These are phyloP conservation scores for Darksidea phi DNA, from an alignment of 495 filamentous ascomycete genomes.

Conservation along the genomic window DNA sequence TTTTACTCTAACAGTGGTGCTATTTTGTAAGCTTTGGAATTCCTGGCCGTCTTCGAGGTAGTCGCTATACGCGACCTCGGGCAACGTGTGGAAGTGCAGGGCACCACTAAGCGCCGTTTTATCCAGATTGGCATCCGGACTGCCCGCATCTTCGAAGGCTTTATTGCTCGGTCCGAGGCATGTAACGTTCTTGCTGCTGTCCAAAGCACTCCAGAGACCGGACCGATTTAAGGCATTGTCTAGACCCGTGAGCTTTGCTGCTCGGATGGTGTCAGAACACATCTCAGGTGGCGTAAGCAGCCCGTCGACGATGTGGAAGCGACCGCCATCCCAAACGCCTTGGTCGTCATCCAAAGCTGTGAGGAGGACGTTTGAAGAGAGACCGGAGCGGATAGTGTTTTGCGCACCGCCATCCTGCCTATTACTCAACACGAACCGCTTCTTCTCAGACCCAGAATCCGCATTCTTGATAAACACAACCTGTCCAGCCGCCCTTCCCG, in stretches of 20 bases:
- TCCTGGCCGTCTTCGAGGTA: conserved; percentile 35
- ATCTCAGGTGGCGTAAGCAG: conserved; percentile 34
- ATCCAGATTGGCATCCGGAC: conserved; percentile 33
- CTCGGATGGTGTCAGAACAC: conserved; percentile 37
- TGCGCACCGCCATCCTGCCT: neutral
- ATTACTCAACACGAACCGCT: neutral
- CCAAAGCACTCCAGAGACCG: conserved; percentile 27
- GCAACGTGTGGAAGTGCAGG: conserved; percentile 39
- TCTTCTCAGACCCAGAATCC: neutral
- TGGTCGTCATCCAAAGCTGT: neutral
- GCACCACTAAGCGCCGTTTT: conserved; percentile 20
- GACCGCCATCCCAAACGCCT: conserved; percentile 14
- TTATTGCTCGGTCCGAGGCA: conserved; percentile 40
- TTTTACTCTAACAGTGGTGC: conserved; percentile 37
- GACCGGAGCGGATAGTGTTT: conserved; percentile 14
- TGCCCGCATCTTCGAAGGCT: conserved; percentile 38
- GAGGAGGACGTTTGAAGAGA: conserved; percentile 16
- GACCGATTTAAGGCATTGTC: conserved; percentile 34
- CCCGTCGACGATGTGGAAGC: conserved; percentile 24
- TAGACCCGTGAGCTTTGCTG: conserved; percentile 25
- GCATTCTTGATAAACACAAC: conserved; percentile 24
- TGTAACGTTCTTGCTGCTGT: conserved; percentile 38
- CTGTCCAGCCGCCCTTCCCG: conserved; percentile 3
- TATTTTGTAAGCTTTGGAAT: conserved; percentile 25
- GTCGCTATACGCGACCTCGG: conserved; percentile 36